Percentiles rank a stretch among this genome's conserved stretches.
phyloP scores from a whole-genome alignment of 257 asterid species.

The Jaltomata sinuosa region DNA sequence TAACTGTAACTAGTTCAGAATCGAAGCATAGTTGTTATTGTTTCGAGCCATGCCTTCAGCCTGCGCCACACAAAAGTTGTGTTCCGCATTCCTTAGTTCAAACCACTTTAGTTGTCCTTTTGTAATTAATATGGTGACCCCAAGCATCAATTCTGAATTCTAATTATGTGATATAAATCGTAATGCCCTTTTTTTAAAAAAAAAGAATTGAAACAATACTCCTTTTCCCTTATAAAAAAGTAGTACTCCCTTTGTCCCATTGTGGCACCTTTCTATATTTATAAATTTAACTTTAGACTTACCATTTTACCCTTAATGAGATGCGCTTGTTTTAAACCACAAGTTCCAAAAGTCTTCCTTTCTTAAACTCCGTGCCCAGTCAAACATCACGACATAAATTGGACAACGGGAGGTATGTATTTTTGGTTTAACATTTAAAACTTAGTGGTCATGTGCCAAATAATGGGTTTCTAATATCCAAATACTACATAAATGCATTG shows the following conservation, averaged over 20 bases:
- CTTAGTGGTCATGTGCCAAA: background rate
- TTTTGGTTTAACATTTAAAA: background rate
- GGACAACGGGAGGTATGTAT: background rate
- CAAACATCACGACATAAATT: background rate
- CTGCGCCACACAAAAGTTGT: background rate
- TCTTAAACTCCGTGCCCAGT: background rate
- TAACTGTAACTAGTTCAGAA: background rate
- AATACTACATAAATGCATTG: background rate
- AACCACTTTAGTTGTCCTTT: background rate
- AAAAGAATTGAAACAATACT: background rate
- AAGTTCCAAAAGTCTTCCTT: background rate
- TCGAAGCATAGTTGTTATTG: background rate
- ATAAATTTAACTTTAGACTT: background rate
- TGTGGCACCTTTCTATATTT: background rate
- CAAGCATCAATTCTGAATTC: background rate
- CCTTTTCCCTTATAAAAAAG: background rate
- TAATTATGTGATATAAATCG: background rate
- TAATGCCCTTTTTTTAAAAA: background rate
- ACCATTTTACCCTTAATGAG: background rate
- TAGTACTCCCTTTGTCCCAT: background rate
- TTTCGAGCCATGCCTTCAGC: background rate
- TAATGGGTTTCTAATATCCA: background rate
- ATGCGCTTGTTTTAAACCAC: background rate
- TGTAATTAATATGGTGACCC: background rate
- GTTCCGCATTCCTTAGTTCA: background rate